Evolutionary conservation across 2,329 filamentous ascomycete genomes (phyloP).

Genomic region (Phialocephala subalpina): DNA sequence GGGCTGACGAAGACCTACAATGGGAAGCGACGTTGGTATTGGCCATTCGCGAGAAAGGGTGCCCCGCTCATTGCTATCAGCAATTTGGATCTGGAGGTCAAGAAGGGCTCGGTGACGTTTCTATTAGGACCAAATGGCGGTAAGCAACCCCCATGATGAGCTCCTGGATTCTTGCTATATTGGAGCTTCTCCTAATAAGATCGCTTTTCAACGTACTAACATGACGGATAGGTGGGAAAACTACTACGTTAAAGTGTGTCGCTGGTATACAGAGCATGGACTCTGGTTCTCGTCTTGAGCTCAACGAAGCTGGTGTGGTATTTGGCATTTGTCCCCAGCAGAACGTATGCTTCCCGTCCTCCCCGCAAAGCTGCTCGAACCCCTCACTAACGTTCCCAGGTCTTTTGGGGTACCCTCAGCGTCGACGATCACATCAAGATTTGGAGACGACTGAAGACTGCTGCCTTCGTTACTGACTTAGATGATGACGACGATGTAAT

Average conservation of each 20-base stretch:
- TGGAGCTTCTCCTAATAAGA: too few species aligned
- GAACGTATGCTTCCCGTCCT: conserved; percentile 30
- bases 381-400: conserved; percentile 42
- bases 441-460: conserved; percentile 65
- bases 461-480: conserved; percentile 52
- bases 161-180: too few species aligned
- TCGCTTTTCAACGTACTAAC: too few species aligned
- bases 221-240: conserved; percentile 72
- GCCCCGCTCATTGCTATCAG: conserved; percentile 65
- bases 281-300: conserved; percentile 50
- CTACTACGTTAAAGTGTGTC: conserved; percentile 70
- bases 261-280: conserved; percentile 68
- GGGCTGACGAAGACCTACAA: conserved; percentile 37
- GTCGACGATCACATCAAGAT: conserved; percentile 69
- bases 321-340: conserved; percentile 42
- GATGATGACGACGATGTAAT: conserved; percentile 58
- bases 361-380: conserved; percentile 58
- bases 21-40: conserved; percentile 38
- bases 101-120: conserved; percentile 68
- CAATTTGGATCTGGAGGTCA: conserved; percentile 61
- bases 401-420: conserved; percentile 70
- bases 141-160: too few species aligned
- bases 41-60: conserved; percentile 35
- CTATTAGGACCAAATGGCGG: conserved; percentile 71
- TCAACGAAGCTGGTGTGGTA: conserved; percentile 37